Evolutionary conservation across 306 rosid genomes (phyloP), one percentile per base, ranked within the genome.

Genomic region (Vigna unguiculata): DNA sequence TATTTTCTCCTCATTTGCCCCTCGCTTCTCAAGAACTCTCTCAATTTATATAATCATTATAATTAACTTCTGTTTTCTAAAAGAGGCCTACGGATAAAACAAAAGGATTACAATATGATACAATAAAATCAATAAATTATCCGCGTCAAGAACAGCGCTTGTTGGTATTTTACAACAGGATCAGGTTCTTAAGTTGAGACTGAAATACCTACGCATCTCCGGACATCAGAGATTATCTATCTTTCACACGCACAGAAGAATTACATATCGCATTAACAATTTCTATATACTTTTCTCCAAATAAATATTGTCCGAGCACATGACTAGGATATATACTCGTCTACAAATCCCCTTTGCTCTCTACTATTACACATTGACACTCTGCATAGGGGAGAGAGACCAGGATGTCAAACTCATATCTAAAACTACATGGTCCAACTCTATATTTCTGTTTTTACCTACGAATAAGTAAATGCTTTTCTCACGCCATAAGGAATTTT

Each of bases 361-460:
- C 21, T 52, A 47, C 59, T 64, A 72, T 64, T 53, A 30, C 67
- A 48, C 85, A 76, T 67, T 76, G 78, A 69, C 82, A 70, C 28
- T 80, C 81, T 63, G 66, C 77, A 60, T 45, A 53, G 38, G 38
- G 68, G 66, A 40, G 82, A 34, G 69, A 86, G 74, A 57, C 81
- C 81, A 71, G 83, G 68, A 64, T 70, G 22, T 75, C 72, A 58
- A 55, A 52, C 51, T 67, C 47, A 69, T 65, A 79, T 83, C 74
- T 78, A 73, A 28, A 84, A 65, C 87, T 81, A 84, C 64, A 78
- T 38, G 76, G 20, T 60, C 69, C 69, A 69, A 64, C 83, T 77
- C 67, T 74, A 80, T 38, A 82, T 52, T 68, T 61, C 78, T 77
- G 62, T 58, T 65, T 77, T 79, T 66, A 72, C 51, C 83, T 32